Evolutionary conservation across 2,329 filamentous ascomycete genomes (phyloP), one percentile per base, ranked within the genome.

Genomic region (Aureobasidium mangrovei): DNA sequence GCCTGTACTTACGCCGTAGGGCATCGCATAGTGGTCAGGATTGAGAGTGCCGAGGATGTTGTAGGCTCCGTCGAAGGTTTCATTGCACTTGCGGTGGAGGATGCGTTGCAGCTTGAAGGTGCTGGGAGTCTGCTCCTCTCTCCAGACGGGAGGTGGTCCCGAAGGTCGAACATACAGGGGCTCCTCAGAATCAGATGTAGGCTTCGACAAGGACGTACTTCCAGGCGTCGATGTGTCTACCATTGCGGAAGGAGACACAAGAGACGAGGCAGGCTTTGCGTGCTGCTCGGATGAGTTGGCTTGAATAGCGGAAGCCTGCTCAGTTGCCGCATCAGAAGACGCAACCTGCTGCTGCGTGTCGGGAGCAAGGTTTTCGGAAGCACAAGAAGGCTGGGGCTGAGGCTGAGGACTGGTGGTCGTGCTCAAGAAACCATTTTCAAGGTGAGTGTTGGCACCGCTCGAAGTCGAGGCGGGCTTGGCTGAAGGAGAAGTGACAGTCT

Each of bases 51-150:
- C 47, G 4, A 55, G 53, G 9, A 53, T 46, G n/a, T 53, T 28
- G 26, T 43, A 60, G 73, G 51, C 69, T 67, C 54, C 60, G 70
- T 27, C 61, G 72, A 7, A 59, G 65, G 43, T 41, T 35, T 56
- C 54, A 18, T 45, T 18, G 28, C 32, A 40, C n/a, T 6, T 6
- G 32, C 36, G 27, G 24, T 8, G 28, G 28, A 8, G 18, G 4
- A 46, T n/a, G 24, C 29, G 41, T 28, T 52, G 40, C 27, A 35
- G 35, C 36, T 56, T 56, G 54, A 53, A 56, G 2, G 36, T 53
- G 33, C 35, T 18, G 4, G 33, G 10, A 26, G 33, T 28, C 33
- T 45, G 46, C 27, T 31, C 18, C 47, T 56, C 47, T 5, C 24
- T n/a, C 54, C 54, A 56, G 29, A 56, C 47, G 18, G 28, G 18